Conservation (phyloP, 352 stramenopile species). For the Phytophthora crassamura region DNA sequence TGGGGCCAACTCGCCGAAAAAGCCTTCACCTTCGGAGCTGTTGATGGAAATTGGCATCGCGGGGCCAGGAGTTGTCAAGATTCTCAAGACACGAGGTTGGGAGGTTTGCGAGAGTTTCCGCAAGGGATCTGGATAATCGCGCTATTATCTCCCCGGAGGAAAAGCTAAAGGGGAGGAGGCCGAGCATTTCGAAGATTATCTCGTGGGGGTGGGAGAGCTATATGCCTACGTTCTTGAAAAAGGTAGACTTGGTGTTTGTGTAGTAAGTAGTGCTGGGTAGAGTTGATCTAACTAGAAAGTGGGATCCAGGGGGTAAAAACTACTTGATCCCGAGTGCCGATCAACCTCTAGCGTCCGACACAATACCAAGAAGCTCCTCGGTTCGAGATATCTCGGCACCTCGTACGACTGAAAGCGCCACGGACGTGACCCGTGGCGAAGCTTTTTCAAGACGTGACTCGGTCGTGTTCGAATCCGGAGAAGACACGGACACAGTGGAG, state of each 20-base stretch:
- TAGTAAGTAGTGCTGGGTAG: too few species aligned
- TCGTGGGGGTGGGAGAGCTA: slow-evolving; percentile 13
- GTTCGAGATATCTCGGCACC: neutral
- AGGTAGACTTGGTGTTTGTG: neutral
- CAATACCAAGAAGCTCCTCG: neutral
- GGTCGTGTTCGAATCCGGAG: slow-evolving; percentile 1
- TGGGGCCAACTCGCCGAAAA: neutral
- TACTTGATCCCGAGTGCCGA: slow-evolving; percentile 1
- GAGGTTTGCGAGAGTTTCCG: slow-evolving; percentile 12
- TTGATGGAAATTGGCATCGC: slow-evolving; percentile 13
- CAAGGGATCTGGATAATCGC: slow-evolving; percentile 12
- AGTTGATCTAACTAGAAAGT: neutral
- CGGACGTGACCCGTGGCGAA: neutral
- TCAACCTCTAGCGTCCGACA: neutral
- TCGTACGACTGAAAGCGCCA: neutral
- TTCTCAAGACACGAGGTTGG: slow-evolving; percentile 15
- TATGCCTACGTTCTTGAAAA: slow-evolving; percentile 14
- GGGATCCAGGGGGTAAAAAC: neutral
- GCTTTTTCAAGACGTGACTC: neutral
- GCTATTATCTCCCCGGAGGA: slow-evolving; percentile 13
- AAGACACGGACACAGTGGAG: slow-evolving; percentile 14
- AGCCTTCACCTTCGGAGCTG: slow-evolving; percentile 13
- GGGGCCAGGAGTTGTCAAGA: slow-evolving; percentile 15
- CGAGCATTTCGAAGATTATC: slow-evolving; percentile 2
- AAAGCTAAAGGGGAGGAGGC: slow-evolving; percentile 12